Evolutionary conservation across 208 protist genomes (phyloP).

Genomic region (Strigomonas oncopelti): DNA sequence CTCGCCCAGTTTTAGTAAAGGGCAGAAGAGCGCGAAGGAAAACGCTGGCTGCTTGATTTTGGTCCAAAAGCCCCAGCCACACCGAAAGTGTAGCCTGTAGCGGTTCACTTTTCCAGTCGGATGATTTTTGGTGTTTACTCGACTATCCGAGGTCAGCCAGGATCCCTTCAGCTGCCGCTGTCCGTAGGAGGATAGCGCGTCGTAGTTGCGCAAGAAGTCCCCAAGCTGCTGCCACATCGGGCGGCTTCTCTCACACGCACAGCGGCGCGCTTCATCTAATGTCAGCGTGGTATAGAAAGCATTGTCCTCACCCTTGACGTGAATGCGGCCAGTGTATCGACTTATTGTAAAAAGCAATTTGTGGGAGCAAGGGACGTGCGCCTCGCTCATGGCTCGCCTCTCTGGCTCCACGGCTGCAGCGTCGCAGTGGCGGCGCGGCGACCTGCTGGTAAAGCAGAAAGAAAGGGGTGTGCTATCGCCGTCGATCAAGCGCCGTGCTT

Average conservation of each 20-base stretch:
- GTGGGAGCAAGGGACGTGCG: neutral
- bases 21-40: constrained; percentile 30
- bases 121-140: neutral
- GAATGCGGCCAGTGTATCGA: constrained; percentile 64
- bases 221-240: constrained; percentile 57
- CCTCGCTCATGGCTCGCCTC: neutral
- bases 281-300: constrained; percentile 34
- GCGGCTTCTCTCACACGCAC: constrained; percentile 26
- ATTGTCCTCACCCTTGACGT: constrained; percentile 27
- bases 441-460: neutral
- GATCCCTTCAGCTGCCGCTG: constrained; percentile 25
- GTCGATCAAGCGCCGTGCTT: neutral
- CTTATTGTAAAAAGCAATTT: constrained; percentile 49
- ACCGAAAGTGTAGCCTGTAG: constrained; percentile 12
- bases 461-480: neutral
- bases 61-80: constrained; percentile 65
- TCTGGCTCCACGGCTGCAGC: neutral
- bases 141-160: constrained; percentile 25
- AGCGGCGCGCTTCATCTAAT: constrained; percentile 42
- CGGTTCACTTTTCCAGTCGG: constrained; percentile 9
- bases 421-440: neutral
- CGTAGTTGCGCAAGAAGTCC: constrained; percentile 38
- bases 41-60: constrained; percentile 29
- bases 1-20: neutral
- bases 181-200: constrained; percentile 30